Evolutionary conservation across 2,329 filamentous ascomycete species (phyloP).

Genomic region (Coniochaeta sp.): DNA sequence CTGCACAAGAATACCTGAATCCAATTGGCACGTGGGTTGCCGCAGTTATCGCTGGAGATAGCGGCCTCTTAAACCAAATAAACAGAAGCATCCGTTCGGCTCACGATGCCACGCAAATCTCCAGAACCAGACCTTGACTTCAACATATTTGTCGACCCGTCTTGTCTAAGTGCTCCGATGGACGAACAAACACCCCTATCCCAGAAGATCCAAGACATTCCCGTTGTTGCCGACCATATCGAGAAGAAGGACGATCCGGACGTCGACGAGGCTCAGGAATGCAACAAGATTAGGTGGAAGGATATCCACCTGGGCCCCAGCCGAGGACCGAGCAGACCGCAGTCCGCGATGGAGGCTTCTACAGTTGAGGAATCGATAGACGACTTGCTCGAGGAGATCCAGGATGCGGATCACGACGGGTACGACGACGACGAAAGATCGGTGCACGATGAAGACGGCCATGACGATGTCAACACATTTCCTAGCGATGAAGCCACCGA

Average conservation of each 20-base stretch:
- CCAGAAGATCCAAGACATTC: conserved; percentile 4
- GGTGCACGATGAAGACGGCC: neutral
- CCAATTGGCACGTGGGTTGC: conserved; percentile 12
- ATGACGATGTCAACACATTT: conserved; percentile 4
- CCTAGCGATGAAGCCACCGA: neutral
- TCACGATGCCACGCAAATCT: conserved; percentile 15
- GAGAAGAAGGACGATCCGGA: neutral
- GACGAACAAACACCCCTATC: conserved; percentile 23
- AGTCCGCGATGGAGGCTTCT: neutral
- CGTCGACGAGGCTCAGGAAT: neutral
- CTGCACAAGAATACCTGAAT: conserved; percentile 2
- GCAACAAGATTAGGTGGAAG: neutral
- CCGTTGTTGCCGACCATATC: conserved; percentile 9
- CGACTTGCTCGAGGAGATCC: neutral
- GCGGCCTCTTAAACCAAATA: conserved; percentile 1
- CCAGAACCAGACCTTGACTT: conserved; percentile 28
- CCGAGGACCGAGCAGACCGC: neutral
- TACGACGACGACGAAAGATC: neutral
- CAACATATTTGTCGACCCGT: conserved; percentile 39
- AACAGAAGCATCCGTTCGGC: conserved; percentile 5
- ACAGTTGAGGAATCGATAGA: neutral
- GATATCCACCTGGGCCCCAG: neutral
- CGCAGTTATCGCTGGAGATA: conserved; percentile 4
- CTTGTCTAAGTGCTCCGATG: conserved; percentile 33
- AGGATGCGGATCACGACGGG: conserved; percentile 1